A percentile compares a stretch with the other conserved stretches of the same genome.
Conservation (phyloP, 805 yeast species). For the Saturnispora zaruensis region DNA sequence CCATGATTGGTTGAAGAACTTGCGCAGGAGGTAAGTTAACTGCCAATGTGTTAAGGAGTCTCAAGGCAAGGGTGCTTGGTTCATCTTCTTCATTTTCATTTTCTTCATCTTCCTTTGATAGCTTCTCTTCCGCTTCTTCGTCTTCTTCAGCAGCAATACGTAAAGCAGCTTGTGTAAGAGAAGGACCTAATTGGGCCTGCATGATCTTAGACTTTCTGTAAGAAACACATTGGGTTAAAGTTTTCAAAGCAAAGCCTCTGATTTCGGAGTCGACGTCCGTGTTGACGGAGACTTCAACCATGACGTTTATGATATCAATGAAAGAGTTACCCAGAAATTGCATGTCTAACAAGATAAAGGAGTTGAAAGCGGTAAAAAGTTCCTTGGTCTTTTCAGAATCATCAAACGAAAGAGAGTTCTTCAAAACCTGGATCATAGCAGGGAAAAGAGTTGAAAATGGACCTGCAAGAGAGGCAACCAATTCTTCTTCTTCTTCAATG, state of each 20-base stretch:
- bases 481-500: conserved; percentile 51
- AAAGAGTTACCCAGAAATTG: conserved; percentile 71
- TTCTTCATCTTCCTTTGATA: conserved; percentile 75
- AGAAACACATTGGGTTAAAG: conserved; percentile 68
- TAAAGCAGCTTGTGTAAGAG: conserved; percentile 63
- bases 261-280: conserved; percentile 65
- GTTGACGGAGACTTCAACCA: conserved; percentile 68
- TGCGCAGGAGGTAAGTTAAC: conserved; percentile 88
- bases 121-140: conserved; percentile 65
- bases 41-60: conserved; percentile 71
- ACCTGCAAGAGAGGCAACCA: conserved; percentile 32
- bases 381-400: conserved; percentile 67
- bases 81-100: conserved; percentile 88
- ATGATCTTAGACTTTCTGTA: conserved; percentile 75
- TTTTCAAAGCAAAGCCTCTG: conserved; percentile 76
- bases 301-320: conserved; percentile 57
- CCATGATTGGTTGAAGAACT: conserved; percentile 72
- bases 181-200: conserved; percentile 76
- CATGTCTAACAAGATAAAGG: conserved; percentile 66
- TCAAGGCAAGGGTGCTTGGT: conserved; percentile 68
- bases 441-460: conserved; percentile 66
- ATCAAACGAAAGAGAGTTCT: conserved; percentile 58
- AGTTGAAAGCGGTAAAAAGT: conserved; percentile 79
- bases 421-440: conserved; percentile 70
- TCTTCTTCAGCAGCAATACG: conserved; percentile 75